Conservation (phyloP, 2,329 filamentous ascomycete genomes). For the Fusarium sp. region DNA sequence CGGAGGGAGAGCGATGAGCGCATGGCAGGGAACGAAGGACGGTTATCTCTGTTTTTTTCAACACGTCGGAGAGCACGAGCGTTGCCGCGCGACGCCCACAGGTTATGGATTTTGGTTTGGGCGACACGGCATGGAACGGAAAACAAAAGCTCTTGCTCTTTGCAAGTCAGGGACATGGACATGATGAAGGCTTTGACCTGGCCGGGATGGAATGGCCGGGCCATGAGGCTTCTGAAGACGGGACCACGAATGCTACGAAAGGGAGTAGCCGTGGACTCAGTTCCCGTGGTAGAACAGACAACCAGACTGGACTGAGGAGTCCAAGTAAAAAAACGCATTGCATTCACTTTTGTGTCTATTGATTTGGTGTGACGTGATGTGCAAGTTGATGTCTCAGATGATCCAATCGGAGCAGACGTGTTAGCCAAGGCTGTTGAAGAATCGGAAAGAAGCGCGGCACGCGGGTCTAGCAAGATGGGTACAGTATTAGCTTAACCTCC, state of each 20-base stretch:
- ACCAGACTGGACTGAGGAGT: slow-evolving; percentile 50
- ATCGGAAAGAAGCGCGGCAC: not conserved
- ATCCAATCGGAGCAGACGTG: not conserved
- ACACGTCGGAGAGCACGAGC: slow-evolving; percentile 51
- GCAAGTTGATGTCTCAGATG: not conserved
- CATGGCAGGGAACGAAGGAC: slow-evolving; percentile 48
- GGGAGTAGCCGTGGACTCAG: slow-evolving; percentile 39
- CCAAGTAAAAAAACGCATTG: slow-evolving; percentile 48
- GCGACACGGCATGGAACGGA: slow-evolving; percentile 48
- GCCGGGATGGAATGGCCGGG: slow-evolving; percentile 39
- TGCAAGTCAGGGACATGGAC: slow-evolving; percentile 46
- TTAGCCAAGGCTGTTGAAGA: not conserved
- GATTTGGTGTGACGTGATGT: not conserved
- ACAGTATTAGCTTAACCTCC: not conserved
- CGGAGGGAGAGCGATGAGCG: slow-evolving; percentile 49
- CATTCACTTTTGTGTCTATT: slow-evolving; percentile 24
- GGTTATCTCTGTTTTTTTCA: slow-evolving; percentile 50
- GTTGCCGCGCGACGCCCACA: slow-evolving; percentile 52
- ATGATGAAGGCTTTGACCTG: slow-evolving; percentile 45
- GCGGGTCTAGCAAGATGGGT: not conserved
- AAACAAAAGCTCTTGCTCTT: slow-evolving; percentile 48
- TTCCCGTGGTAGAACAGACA: slow-evolving; percentile 49
- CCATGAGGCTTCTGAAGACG: slow-evolving; percentile 44
- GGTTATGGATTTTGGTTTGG: slow-evolving; percentile 53
- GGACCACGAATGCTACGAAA: slow-evolving; percentile 39